These are phyloP conservation scores for Ophiostoma angusticollis DNA, from an alignment of 2,329 filamentous ascomycete genomes.

Conservation along the genomic window DNA sequence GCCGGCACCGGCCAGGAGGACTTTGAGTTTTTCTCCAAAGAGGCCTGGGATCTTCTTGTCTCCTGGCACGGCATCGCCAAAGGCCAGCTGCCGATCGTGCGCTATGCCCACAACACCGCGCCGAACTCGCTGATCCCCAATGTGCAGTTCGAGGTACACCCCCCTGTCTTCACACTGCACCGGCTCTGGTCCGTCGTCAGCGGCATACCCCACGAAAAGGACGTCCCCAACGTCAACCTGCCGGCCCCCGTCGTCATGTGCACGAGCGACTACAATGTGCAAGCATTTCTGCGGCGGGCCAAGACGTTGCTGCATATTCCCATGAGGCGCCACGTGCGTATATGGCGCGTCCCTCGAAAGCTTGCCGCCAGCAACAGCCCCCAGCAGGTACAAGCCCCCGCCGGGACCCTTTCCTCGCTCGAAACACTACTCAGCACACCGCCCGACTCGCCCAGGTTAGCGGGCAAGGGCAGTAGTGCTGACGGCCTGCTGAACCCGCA, in stretches of 20 bases:
- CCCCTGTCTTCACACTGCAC: constrained; percentile 73
- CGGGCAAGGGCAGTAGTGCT: constrained; percentile 2
- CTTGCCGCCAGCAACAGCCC: constrained; percentile 20
- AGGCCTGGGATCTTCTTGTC: constrained; percentile 70
- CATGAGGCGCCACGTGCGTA: constrained; percentile 56
- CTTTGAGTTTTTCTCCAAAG: constrained; percentile 63
- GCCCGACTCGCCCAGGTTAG: constrained; percentile 15
- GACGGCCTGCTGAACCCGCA: constrained; percentile 10
- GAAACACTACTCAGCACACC: constrained; percentile 16
- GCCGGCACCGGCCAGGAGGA: constrained; percentile 55
- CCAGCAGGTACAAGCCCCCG: neutral
- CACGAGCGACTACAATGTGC: constrained; percentile 56
- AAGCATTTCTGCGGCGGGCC: constrained; percentile 61
- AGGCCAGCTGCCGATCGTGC: constrained; percentile 57
- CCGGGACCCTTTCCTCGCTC: neutral
- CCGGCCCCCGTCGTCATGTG: constrained; percentile 54
- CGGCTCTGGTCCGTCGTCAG: constrained; percentile 56
- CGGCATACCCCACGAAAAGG: constrained; percentile 42
- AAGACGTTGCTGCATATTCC: constrained; percentile 60
- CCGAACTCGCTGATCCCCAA: constrained; percentile 47
- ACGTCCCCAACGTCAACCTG: constrained; percentile 46
- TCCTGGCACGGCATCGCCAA: constrained; percentile 69
- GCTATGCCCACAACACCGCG: constrained; percentile 66
- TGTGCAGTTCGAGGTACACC: constrained; percentile 70
- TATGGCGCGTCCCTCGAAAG: constrained; percentile 54